Evolutionary conservation across 805 yeast species (phyloP).

Genomic region (Debaryomyces castellii): DNA sequence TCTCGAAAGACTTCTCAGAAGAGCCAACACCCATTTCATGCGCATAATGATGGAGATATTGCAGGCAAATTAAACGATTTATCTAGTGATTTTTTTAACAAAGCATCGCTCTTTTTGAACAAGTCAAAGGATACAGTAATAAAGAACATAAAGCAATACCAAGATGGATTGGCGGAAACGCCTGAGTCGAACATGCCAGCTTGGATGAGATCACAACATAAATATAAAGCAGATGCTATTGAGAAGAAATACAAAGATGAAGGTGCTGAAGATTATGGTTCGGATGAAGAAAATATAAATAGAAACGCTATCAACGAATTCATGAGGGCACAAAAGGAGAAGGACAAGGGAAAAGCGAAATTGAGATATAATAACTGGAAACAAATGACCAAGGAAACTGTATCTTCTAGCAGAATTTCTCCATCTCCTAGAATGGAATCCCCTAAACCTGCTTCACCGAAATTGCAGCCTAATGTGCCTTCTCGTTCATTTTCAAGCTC

Average conservation of each 20-base stretch:
- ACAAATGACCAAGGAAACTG: slow-evolving; percentile 12
- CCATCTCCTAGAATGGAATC: neutral
- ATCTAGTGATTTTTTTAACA: slow-evolving; percentile 54
- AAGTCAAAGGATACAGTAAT: slow-evolving; percentile 61
- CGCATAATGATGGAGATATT: slow-evolving; percentile 16
- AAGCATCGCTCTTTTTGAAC: slow-evolving; percentile 58
- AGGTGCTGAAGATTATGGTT: slow-evolving; percentile 44
- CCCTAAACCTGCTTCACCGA: neutral
- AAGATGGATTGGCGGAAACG: slow-evolving; percentile 15
- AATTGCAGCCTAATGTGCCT: neutral
- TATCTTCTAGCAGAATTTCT: slow-evolving; percentile 5
- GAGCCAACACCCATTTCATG: slow-evolving; percentile 2
- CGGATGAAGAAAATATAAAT: slow-evolving; percentile 47
- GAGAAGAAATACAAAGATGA: slow-evolving; percentile 33
- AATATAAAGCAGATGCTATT: slow-evolving; percentile 41
- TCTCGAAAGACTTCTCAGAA: neutral
- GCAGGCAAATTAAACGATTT: slow-evolving; percentile 48
- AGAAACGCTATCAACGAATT: slow-evolving; percentile 39
- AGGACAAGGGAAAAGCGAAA: slow-evolving; percentile 34
- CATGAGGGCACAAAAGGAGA: slow-evolving; percentile 34
- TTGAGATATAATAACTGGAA: slow-evolving; percentile 20
- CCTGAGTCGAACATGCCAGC: slow-evolving; percentile 43
- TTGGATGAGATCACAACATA: slow-evolving; percentile 69
- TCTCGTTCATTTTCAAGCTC: neutral
- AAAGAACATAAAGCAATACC: slow-evolving; percentile 61